A percentile compares a stretch with the other conserved stretches of the same genome.
These are phyloP conservation scores for Nevesoporus exiguus DNA, from an alignment of 768 basidiomycete genomes.

Conservation along the genomic window DNA sequence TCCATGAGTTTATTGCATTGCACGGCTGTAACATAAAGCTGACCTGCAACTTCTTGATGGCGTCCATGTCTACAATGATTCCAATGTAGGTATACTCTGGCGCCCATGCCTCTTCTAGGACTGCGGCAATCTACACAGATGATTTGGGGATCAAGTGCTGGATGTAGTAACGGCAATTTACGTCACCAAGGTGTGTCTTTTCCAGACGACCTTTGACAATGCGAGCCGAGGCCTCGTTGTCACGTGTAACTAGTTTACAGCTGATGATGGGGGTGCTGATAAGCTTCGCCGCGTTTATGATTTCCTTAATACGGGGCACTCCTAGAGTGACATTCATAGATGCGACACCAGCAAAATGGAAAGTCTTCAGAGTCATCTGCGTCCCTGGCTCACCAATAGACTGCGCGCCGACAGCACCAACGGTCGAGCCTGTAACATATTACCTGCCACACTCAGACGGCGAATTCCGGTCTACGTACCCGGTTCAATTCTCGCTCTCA, in stretches of 20 bases:
- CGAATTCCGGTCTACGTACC: conserved; percentile 40
- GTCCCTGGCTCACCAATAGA: conserved; percentile 99
- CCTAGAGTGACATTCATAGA: conserved; percentile 99
- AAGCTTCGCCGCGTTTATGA: conserved; percentile 96
- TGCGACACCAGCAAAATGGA: conserved; percentile 99
- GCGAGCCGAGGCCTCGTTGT: conserved; percentile 91
- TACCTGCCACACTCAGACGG: neutral
- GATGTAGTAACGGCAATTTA: conserved; percentile 34
- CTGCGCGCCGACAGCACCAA: conserved; percentile 97
- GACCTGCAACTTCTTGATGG: conserved; percentile 87
- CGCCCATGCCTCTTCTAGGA: conserved; percentile 96
- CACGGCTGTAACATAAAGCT: neutral
- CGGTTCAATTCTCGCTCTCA: conserved; percentile 95
- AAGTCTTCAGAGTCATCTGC: conserved; percentile 99
- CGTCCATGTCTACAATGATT: conserved; percentile 85
- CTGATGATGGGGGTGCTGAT: conserved; percentile 99
- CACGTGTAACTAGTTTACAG: conserved; percentile 80
- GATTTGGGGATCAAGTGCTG: neutral
- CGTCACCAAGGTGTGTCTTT: conserved; percentile 92
- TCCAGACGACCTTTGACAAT: conserved; percentile 97
- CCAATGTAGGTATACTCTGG: conserved; percentile 90
- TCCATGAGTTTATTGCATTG: neutral
- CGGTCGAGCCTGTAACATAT: conserved; percentile 73
- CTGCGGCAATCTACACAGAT: conserved; percentile 68
- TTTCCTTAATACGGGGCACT: conserved; percentile 99